Conservation (phyloP, 2,329 filamentous ascomycete species). For the Calonectria pauciramosa region DNA sequence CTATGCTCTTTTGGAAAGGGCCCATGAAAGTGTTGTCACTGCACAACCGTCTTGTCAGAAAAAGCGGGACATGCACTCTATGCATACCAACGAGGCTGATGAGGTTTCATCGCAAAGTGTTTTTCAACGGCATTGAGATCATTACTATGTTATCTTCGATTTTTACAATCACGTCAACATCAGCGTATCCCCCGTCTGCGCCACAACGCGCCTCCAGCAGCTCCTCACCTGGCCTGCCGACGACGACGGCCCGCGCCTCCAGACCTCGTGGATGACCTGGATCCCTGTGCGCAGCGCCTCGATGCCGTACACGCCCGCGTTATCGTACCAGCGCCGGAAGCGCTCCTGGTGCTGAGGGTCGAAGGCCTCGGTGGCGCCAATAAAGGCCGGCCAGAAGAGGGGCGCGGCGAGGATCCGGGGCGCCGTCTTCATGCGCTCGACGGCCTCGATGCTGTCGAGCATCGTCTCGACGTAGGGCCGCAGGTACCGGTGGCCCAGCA, state of each 20-base stretch:
- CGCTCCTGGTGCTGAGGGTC: conserved; percentile 33
- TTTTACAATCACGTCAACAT: conserved; percentile 31
- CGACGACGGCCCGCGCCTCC: conserved; percentile 28
- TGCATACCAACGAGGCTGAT: too few relatives aligned
- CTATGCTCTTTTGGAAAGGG: too few relatives aligned
- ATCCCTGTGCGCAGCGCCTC: conserved; percentile 41
- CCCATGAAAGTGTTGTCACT: too few relatives aligned
- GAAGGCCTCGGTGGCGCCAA: conserved; percentile 40
- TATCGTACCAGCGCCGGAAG: conserved; percentile 37
- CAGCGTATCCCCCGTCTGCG: background rate
- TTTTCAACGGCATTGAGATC: too few relatives aligned
- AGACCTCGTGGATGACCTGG: conserved; percentile 37
- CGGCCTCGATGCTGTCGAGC: conserved; percentile 36
- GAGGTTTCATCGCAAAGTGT: too few relatives aligned
- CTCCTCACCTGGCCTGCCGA: conserved; percentile 1
- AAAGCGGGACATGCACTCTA: too few relatives aligned
- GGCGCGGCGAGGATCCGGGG: conserved; percentile 36
- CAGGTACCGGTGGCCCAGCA: conserved; percentile 34
- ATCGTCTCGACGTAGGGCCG: conserved; percentile 34
- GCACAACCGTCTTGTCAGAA: too few relatives aligned
- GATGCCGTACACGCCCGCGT: conserved; percentile 38
- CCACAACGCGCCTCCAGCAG: conserved; percentile 21
- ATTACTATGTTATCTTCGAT: too few relatives aligned
- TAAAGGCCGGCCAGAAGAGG: conserved; percentile 43
- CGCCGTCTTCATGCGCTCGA: conserved; percentile 40